These are phyloP conservation scores for Malbranchea cinnamomea DNA, from an alignment of 2,329 filamentous ascomycete species.

Conservation along the genomic window DNA sequence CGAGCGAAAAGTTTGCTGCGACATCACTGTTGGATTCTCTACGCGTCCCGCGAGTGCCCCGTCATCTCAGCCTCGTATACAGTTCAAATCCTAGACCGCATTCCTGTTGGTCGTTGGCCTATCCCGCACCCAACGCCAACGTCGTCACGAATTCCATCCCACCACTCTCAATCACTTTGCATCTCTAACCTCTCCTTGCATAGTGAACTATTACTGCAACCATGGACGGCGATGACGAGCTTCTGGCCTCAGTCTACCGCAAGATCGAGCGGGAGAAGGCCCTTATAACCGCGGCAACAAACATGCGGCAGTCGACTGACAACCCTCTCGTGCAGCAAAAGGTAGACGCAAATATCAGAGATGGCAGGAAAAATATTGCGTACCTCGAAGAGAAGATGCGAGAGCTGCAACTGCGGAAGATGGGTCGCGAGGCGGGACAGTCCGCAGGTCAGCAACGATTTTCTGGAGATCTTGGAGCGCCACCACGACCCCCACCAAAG, in stretches of 20 bases:
- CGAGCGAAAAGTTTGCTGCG: no score
- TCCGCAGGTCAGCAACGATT: slow-evolving; percentile 34
- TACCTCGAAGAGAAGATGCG: slow-evolving; percentile 89
- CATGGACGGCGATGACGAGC: slow-evolving; percentile 46
- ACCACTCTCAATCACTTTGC: no score
- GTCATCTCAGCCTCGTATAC: no score
- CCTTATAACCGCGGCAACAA: slow-evolving; percentile 83
- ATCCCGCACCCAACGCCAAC: no score
- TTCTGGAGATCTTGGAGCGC: slow-evolving; percentile 21
- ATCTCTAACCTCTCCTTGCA: no score
- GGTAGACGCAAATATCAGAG: slow-evolving; percentile 85
- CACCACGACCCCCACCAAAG: slow-evolving; percentile 59
- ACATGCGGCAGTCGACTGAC: slow-evolving; percentile 90
- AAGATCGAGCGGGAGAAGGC: slow-evolving; percentile 98
- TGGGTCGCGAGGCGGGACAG: slow-evolving; percentile 37
- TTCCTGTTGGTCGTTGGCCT: no score
- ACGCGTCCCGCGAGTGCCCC: no score
- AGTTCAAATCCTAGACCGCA: no score
- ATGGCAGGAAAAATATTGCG: slow-evolving; percentile 81
- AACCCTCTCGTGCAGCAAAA: slow-evolving; percentile 83
- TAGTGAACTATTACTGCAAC: slow-evolving; percentile 12
- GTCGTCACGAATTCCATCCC: no score
- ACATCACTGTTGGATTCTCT: no score
- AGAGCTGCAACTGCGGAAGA: slow-evolving; percentile 70
- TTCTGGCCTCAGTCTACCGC: slow-evolving; percentile 67